phyloP scores from a whole-genome alignment of 164 flowering plant species.

The Magnolia kwangsiensis region DNA sequence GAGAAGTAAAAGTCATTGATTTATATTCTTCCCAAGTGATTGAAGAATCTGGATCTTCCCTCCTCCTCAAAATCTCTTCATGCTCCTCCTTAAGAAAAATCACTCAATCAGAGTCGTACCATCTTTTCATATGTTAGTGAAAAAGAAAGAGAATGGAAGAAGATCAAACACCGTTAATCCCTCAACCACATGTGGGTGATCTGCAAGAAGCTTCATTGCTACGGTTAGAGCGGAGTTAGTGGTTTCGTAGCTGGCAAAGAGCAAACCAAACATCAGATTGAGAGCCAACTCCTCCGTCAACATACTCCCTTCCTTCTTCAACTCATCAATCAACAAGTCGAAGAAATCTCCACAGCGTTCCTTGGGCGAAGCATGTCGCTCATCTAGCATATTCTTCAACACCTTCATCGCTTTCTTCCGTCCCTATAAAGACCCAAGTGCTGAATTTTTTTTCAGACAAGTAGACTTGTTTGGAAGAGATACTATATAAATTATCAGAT shows the following conservation, averaged over 20 bases:
- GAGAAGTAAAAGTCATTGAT: slow-evolving; percentile 37
- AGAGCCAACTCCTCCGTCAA: slow-evolving; percentile 31
- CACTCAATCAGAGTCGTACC: not conserved
- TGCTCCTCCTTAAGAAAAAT: slow-evolving; percentile 29
- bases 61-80: slow-evolving; percentile 24
- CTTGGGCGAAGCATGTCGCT: slow-evolving; percentile 51
- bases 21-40: slow-evolving; percentile 41
- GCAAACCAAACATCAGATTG: slow-evolving; percentile 33
- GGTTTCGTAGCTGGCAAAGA: slow-evolving; percentile 43
- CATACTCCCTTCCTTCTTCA: slow-evolving; percentile 29
- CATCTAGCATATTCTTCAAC: slow-evolving; percentile 61
- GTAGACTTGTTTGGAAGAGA: not conserved
- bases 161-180: slow-evolving; percentile 43
- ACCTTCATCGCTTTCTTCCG: slow-evolving; percentile 75
- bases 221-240: slow-evolving; percentile 32
- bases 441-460: not conserved
- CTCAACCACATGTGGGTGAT: slow-evolving; percentile 63
- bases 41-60: slow-evolving; percentile 23
- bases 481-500: not conserved
- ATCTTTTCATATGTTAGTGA: not conserved
- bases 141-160: not conserved
- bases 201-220: slow-evolving; percentile 31
- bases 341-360: slow-evolving; percentile 57
- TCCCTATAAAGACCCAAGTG: slow-evolving; percentile 42
- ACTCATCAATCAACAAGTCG: slow-evolving; percentile 36